Percentiles rank a stretch among this genome's conserved stretches.
Conservation (phyloP, 371 early-diverging fungal genomes). For the Mucor circinelloides region DNA sequence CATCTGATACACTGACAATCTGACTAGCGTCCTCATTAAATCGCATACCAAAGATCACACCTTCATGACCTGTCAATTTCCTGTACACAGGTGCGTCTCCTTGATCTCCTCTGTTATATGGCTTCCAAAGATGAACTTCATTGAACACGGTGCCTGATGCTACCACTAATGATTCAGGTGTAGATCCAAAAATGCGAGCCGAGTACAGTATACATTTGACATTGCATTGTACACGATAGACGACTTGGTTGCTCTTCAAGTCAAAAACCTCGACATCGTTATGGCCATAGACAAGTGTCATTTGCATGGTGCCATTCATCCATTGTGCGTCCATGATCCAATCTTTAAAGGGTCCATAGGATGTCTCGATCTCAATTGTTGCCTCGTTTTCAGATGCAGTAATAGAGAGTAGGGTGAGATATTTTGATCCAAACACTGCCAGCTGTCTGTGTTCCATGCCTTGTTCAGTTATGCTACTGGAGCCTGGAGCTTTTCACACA, state of each 20-base stretch:
- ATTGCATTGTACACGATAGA: slow-evolving; percentile 52
- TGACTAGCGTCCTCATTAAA: slow-evolving; percentile 64
- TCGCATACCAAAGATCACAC: slow-evolving; percentile 81
- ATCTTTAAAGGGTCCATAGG: slow-evolving; percentile 50
- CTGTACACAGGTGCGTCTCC: slow-evolving; percentile 53
- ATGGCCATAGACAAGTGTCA: slow-evolving; percentile 78
- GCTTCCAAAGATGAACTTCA: slow-evolving; percentile 75
- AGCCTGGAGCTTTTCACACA: not conserved
- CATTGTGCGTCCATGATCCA: slow-evolving; percentile 78
- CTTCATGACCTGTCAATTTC: slow-evolving; percentile 71
- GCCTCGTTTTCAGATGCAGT: slow-evolving; percentile 8
- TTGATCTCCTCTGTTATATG: slow-evolving; percentile 29
- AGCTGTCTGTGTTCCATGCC: slow-evolving; percentile 17
- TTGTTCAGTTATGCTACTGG: not conserved
- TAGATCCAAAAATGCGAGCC: slow-evolving; percentile 66
- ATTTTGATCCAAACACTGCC: slow-evolving; percentile 52
- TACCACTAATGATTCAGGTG: slow-evolving; percentile 51
- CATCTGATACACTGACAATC: slow-evolving; percentile 81
- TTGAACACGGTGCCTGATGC: slow-evolving; percentile 88
- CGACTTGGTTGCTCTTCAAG: slow-evolving; percentile 14
- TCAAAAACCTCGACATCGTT: slow-evolving; percentile 68
- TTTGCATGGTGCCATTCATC: slow-evolving; percentile 39
- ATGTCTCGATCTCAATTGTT: slow-evolving; percentile 7
- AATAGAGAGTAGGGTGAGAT: slow-evolving; percentile 28
- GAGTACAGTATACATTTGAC: slow-evolving; percentile 72